Evolutionary conservation across 1,139 yeast species (phyloP).

Genomic region (Nematodospora anomalae): DNA sequence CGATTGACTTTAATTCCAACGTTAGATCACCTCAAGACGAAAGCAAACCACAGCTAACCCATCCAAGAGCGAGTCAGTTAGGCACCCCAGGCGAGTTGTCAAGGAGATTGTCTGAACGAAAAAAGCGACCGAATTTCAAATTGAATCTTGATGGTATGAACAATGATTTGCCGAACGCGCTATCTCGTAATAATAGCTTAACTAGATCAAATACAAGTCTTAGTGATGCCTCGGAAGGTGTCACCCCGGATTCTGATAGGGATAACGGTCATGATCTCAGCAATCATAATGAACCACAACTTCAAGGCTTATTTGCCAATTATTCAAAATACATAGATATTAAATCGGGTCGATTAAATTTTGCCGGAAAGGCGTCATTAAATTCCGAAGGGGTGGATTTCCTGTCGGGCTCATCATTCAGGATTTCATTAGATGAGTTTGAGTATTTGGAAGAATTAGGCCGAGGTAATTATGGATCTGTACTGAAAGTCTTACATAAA

Average conservation of each 20-base stretch:
- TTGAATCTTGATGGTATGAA: conserved; percentile 27
- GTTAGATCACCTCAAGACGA: not conserved
- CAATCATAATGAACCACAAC: conserved; percentile 16
- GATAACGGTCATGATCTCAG: conserved; percentile 1
- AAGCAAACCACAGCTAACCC: conserved; percentile 6
- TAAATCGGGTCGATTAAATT: conserved; percentile 86
- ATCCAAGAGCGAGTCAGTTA: conserved; percentile 12
- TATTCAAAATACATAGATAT: conserved; percentile 88
- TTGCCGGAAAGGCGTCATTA: conserved; percentile 89
- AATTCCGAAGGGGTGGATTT: conserved; percentile 93
- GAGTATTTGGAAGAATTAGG: conserved; percentile 87
- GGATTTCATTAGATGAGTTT: conserved; percentile 82
- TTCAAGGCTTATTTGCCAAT: conserved; percentile 70
- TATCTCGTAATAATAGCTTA: conserved; percentile 11
- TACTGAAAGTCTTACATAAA: conserved; percentile 84
- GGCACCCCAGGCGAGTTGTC: conserved; percentile 35
- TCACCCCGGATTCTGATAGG: conserved; percentile 9
- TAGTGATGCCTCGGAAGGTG: conserved; percentile 7
- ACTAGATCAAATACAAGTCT: conserved; percentile 12
- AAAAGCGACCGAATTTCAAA: conserved; percentile 41
- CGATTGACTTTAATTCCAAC: conserved; percentile 10
- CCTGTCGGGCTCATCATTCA: conserved; percentile 81
- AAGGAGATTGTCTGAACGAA: conserved; percentile 39
- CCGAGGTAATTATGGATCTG: conserved; percentile 94
- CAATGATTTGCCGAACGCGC: conserved; percentile 9